Conservation (phyloP, 352 stramenopile genomes). For the Phytophthora syringae region DNA sequence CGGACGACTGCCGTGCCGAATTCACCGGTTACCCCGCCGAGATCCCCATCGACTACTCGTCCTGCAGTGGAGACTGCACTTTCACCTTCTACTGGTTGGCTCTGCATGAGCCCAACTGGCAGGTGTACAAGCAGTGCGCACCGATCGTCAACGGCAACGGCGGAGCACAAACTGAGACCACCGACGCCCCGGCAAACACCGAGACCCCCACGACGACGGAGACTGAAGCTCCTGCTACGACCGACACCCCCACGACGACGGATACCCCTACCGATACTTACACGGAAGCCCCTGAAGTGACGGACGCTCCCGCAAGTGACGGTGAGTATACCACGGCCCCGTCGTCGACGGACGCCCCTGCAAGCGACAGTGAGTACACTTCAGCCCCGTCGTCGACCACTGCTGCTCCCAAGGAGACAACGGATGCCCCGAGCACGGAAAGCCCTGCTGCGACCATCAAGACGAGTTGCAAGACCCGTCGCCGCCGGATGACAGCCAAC, state of each 20-base stretch:
- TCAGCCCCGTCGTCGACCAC: constrained; percentile 15
- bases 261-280: constrained; percentile 3
- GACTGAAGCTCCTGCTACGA: not conserved
- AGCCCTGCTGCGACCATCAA: constrained; percentile 9
- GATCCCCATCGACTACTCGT: constrained; percentile 59
- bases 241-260: not conserved
- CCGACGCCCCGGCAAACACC: constrained; percentile 8
- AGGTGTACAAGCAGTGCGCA: constrained; percentile 62
- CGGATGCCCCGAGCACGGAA: constrained; percentile 6
- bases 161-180: constrained; percentile 17
- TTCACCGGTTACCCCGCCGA: constrained; percentile 52
- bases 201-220: constrained; percentile 3
- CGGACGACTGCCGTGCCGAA: constrained; percentile 45
- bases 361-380: constrained; percentile 17
- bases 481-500: constrained; percentile 36
- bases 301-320: constrained; percentile 2
- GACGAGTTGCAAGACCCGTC: constrained; percentile 29
- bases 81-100: constrained; percentile 74
- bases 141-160: constrained; percentile 39
- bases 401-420: constrained; percentile 12
- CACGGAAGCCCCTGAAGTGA: not conserved
- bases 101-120: constrained; percentile 57
- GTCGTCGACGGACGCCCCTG: constrained; percentile 11
- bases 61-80: constrained; percentile 52
- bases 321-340: not conserved